phyloP scores from a whole-genome alignment of 768 basidiomycete genomes.

The Fomitopsis serialis region DNA sequence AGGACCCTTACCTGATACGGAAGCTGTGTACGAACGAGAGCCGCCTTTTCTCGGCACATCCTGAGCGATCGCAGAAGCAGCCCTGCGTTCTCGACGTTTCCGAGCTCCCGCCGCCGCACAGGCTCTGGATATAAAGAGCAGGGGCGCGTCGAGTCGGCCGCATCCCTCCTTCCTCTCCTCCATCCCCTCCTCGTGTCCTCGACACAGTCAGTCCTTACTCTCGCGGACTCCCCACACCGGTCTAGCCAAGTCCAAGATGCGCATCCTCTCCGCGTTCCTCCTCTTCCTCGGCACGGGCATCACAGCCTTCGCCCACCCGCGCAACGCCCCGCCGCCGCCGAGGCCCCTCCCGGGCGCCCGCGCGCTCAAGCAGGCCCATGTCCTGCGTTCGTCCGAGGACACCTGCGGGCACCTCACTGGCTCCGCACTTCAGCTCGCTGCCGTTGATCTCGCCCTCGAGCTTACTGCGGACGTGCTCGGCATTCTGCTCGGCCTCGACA shows the following conservation, averaged over 20 bases:
- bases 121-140: too few relatives aligned
- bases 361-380: slow-evolving; percentile 1
- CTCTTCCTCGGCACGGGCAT: background rate
- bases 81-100: too few relatives aligned
- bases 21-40: too few relatives aligned
- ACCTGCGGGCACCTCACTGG: background rate
- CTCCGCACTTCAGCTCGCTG: background rate
- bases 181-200: too few relatives aligned
- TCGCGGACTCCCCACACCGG: background rate
- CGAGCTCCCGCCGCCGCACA: too few relatives aligned
- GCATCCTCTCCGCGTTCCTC: background rate
- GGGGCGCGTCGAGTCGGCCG: too few relatives aligned
- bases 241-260: background rate
- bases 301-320: background rate
- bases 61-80: too few relatives aligned
- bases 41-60: too few relatives aligned
- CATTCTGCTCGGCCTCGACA: background rate
- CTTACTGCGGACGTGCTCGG: background rate
- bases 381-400: background rate
- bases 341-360: background rate
- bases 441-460: background rate
- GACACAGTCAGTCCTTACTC: background rate
- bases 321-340: background rate
- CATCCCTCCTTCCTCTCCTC: too few relatives aligned
- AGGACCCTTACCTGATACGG: too few relatives aligned